These are phyloP conservation scores for Agrocybe praecox DNA, from an alignment of 768 basidiomycete genomes.

Conservation along the genomic window DNA sequence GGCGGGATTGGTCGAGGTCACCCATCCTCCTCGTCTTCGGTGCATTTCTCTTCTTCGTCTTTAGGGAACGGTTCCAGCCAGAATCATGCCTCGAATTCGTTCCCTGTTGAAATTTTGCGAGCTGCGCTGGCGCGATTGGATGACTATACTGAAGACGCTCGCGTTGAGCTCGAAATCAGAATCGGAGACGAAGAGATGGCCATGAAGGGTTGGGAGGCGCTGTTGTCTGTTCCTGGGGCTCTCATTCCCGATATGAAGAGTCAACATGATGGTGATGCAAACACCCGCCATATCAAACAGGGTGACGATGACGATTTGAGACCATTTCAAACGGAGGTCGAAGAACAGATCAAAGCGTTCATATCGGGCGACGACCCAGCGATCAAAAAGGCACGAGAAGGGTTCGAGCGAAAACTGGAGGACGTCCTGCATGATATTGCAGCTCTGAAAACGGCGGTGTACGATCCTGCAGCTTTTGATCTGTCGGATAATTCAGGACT, in stretches of 20 bases:
- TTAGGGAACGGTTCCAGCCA: background rate
- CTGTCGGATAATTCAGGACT: background rate
- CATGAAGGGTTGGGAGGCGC: slow-evolving; percentile 64
- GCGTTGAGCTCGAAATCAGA: slow-evolving; percentile 83
- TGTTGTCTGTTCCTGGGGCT: slow-evolving; percentile 63
- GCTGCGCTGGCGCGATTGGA: slow-evolving; percentile 62
- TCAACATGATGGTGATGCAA: too few species aligned
- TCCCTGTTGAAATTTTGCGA: slow-evolving; percentile 40
- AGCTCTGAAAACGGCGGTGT: slow-evolving; percentile 58
- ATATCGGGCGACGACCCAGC: slow-evolving; percentile 52
- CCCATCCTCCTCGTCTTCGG: slow-evolving; percentile 4
- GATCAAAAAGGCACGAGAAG: slow-evolving; percentile 46
- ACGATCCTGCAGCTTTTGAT: slow-evolving; percentile 40
- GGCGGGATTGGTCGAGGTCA: background rate
- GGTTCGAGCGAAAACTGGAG: slow-evolving; percentile 61
- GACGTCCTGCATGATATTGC: slow-evolving; percentile 81
- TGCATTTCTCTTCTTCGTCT: background rate
- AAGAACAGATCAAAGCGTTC: slow-evolving; percentile 56
- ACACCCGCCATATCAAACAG: too few species aligned
- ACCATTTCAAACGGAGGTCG: slow-evolving; percentile 38
- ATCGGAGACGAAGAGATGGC: slow-evolving; percentile 72
- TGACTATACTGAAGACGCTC: slow-evolving; percentile 77
- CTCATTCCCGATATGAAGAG: slow-evolving; percentile 15
- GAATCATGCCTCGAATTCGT: slow-evolving; percentile 3
- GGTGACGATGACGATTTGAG: slow-evolving; percentile 11